Evolutionary conservation across 2,329 filamentous ascomycete species (phyloP).

Genomic region (Talaromyces funiculosus): DNA sequence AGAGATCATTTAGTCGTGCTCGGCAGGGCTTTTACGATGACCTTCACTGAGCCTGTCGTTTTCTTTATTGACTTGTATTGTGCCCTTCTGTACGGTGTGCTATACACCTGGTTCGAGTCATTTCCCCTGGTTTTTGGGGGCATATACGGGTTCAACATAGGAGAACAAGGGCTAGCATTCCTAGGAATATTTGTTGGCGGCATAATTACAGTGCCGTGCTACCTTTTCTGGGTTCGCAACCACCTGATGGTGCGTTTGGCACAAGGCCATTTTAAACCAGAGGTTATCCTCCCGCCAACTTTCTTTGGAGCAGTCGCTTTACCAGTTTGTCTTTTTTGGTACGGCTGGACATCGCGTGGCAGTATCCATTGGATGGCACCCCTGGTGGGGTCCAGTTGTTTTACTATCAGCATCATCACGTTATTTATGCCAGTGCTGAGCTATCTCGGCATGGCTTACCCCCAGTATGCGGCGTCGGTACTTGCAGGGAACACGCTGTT

Average conservation of each 20-base stretch:
- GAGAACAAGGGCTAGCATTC: slow-evolving; percentile 40
- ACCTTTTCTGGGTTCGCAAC: slow-evolving; percentile 50
- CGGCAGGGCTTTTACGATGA: slow-evolving; percentile 23
- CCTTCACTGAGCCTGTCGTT: slow-evolving; percentile 24
- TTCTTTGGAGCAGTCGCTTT: slow-evolving; percentile 50
- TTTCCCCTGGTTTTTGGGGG: slow-evolving; percentile 30
- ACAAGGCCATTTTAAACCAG: slow-evolving; percentile 47
- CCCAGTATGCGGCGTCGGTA: slow-evolving; percentile 23
- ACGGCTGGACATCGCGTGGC: slow-evolving; percentile 42
- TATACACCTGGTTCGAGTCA: slow-evolving; percentile 25
- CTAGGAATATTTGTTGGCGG: slow-evolving; percentile 42
- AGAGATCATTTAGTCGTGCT: slow-evolving; percentile 21
- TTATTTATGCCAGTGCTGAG: slow-evolving; percentile 33
- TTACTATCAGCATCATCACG: slow-evolving; percentile 31
- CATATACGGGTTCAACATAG: slow-evolving; percentile 33
- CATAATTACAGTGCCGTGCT: slow-evolving; percentile 39
- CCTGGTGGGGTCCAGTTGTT: slow-evolving; percentile 27
- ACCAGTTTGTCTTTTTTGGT: slow-evolving; percentile 46
- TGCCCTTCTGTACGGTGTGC: slow-evolving; percentile 25
- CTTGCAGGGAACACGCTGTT: slow-evolving; percentile 31
- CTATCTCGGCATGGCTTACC: slow-evolving; percentile 30
- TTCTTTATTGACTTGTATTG: slow-evolving; percentile 26
- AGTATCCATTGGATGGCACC: slow-evolving; percentile 36
- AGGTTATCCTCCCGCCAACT: slow-evolving; percentile 52
- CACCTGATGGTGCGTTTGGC: slow-evolving; percentile 48